phyloP scores from a whole-genome alignment of 345 rosid genomes.

The Toxicodendron radicans region DNA sequence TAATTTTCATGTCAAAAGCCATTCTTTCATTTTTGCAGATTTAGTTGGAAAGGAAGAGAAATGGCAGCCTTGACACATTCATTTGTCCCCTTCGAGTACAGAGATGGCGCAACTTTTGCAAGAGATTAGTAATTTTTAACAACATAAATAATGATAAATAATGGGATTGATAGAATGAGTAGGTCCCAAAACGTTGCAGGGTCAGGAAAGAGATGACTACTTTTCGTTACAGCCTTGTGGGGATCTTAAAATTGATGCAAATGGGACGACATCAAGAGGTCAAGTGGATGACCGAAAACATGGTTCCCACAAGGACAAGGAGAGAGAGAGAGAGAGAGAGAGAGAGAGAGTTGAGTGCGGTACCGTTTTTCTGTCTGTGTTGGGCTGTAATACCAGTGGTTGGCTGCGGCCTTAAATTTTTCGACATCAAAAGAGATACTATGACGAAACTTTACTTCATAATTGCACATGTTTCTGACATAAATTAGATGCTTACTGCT shows the following conservation, averaged over 20 bases:
- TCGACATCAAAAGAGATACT: background rate
- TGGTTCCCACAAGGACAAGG: conserved; percentile 13
- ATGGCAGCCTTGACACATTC: conserved; percentile 36
- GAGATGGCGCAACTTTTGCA: background rate
- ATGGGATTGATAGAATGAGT: background rate
- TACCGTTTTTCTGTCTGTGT: background rate
- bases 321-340: background rate
- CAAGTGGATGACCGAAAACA: conserved; percentile 10
- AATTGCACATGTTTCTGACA: conserved; percentile 41
- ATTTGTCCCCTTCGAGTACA: conserved; percentile 15
- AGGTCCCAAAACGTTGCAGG: background rate
- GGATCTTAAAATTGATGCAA: background rate
- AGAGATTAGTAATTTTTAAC: background rate
- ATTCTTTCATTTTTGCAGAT: conserved; percentile 5
- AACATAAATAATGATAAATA: background rate
- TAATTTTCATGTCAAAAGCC: conserved; percentile 39
- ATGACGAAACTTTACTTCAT: conserved; percentile 17
- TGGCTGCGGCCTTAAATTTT: background rate
- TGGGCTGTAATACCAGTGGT: conserved; percentile 9
- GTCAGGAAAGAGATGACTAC: background rate
- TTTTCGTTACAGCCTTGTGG: background rate
- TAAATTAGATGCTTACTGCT: conserved; percentile 6
- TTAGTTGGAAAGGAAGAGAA: conserved; percentile 25
- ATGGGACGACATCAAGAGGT: background rate
- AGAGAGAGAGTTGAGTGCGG: background rate